Evolutionary conservation across 306 rosid genomes (phyloP).

Genomic region (Casuarina glauca): DNA sequence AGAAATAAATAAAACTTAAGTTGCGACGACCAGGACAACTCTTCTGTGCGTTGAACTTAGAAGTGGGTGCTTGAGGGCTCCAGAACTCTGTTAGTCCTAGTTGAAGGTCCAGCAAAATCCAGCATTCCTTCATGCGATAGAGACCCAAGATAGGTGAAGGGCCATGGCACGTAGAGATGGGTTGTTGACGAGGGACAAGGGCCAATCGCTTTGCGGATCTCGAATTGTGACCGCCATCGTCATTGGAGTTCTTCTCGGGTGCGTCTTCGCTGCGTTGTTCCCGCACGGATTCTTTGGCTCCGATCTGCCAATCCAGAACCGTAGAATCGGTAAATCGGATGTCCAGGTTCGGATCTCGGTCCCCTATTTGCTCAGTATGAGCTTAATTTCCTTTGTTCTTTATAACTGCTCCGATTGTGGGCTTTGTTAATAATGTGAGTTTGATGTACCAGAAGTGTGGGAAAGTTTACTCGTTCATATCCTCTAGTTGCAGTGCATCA

Average conservation of each 20-base stretch:
- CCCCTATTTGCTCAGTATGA: slow-evolving; percentile 1
- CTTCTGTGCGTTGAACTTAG: neutral
- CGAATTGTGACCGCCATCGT: slow-evolving; percentile 47
- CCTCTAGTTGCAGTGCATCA: neutral
- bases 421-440: neutral
- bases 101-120: neutral
- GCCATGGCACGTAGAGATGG: slow-evolving; percentile 73
- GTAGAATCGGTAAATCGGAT: slow-evolving; percentile 40
- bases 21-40: too few species aligned
- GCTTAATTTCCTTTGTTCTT: neutral
- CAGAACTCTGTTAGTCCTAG: neutral
- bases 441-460: neutral
- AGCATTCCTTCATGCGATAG: neutral
- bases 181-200: slow-evolving; percentile 55
- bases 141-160: neutral
- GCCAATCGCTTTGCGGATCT: slow-evolving; percentile 49
- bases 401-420: neutral
- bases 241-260: slow-evolving; percentile 65
- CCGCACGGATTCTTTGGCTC: slow-evolving; percentile 55
- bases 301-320: slow-evolving; percentile 33
- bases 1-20: too few species aligned
- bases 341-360: slow-evolving; percentile 45
- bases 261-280: slow-evolving; percentile 51
- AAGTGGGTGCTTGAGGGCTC: neutral
- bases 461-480: neutral